Evolutionary conservation across 768 basidiomycete species (phyloP).

Genomic region (Auricularia sp.): DNA sequence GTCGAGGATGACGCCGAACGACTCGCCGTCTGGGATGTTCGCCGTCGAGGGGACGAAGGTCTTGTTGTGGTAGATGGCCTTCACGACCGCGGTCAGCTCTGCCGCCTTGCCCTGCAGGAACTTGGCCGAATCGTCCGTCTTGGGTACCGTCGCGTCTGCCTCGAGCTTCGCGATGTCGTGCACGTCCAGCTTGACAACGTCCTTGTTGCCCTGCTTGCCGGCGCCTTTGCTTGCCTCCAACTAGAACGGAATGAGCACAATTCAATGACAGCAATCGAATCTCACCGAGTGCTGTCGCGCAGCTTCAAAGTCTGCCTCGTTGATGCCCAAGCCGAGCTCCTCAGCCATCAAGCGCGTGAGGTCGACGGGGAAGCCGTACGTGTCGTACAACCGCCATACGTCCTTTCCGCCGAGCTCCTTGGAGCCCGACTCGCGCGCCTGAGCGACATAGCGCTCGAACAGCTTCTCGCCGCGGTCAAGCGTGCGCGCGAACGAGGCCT

Average conservation of each 20-base stretch:
- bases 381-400: constrained; percentile 96
- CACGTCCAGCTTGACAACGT: constrained; percentile 85
- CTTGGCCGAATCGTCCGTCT: constrained; percentile 89
- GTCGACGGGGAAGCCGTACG: constrained; percentile 96
- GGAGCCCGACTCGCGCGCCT: constrained; percentile 50
- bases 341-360: constrained; percentile 95
- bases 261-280: background rate
- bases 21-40: constrained; percentile 49
- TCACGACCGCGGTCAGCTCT: constrained; percentile 58
- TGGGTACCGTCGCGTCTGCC: constrained; percentile 62
- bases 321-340: constrained; percentile 74
- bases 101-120: constrained; percentile 29
- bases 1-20: constrained; percentile 84
- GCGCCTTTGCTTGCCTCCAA: constrained; percentile 87
- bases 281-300: constrained; percentile 64
- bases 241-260: background rate
- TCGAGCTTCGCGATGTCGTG: constrained; percentile 87
- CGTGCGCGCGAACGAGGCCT: constrained; percentile 94
- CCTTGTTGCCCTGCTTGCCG: constrained; percentile 55
- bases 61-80: constrained; percentile 78
- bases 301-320: constrained; percentile 80
- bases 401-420: constrained; percentile 79
- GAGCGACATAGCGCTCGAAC: constrained; percentile 77
- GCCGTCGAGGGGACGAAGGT: constrained; percentile 61
- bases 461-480: constrained; percentile 93